Evolutionary conservation across 176 grass and related monocot genomes (phyloP), one percentile per base, ranked within the genome.

Genomic region (Lolium perenne): DNA sequence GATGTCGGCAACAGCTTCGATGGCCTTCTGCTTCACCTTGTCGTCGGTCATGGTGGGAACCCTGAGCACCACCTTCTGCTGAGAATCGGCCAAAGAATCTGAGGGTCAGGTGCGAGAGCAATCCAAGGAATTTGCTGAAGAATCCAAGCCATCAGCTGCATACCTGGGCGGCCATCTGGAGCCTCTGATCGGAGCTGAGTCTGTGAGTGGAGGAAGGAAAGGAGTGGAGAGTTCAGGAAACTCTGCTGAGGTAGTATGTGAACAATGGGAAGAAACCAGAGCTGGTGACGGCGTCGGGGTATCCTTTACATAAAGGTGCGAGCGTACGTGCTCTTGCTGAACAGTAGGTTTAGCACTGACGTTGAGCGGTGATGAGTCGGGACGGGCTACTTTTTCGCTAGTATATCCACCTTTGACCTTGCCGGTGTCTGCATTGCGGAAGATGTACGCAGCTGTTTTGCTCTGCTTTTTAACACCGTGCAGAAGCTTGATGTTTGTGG

Each of bases 11-110:
- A 94, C 90, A 50, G 90, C 89, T 94, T 94, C 93, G 5, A 98
- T 95, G 63, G 93, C 91, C 80, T 94, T 98, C 89, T 98, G 93
- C 88, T 98, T 95, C 13, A 81, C 89, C 87, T 91, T 98, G 54
- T 92, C 91, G 50, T 98, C 90, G 41, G 87, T 92, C 96, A 98
- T 98, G 62, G 96, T 79, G 40, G 89, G 86, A 87, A 98, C 84
- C 85, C 86, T 88, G 40, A 95, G 21, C 51, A 98, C 82, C 67
- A 98, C 93, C 90, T 95, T 98, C 65, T 94, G 92, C 88, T 92
- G 65, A 23, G 14, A 51, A 66, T 60, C 20, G 38, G 85, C 50
- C 38, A 64, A 48, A 63, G 38, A 41, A 53, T 7, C 13, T 4
- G 16, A 38, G 68, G 5, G 2, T 73, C 11, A 74, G 59, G 43